Conservation (phyloP, 148 eudicot genomes). For the Amaranthus hypochondriacus region DNA sequence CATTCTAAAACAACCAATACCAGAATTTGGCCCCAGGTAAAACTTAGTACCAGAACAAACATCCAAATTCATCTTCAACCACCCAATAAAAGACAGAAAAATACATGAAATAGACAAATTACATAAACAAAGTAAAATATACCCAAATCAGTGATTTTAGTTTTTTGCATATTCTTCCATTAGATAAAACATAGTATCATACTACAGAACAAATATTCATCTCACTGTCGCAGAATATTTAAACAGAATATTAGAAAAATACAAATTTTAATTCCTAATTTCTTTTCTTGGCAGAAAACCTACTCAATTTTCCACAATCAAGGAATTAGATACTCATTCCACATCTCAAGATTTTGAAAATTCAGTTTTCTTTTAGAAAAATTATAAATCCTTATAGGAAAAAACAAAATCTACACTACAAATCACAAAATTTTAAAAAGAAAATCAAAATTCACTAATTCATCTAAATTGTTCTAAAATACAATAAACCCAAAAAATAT, state of each 20-base stretch:
- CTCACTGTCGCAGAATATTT: background rate
- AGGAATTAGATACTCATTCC: background rate
- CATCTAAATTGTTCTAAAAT: background rate
- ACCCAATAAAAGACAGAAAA: slow-evolving; percentile 16
- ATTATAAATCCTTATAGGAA: background rate
- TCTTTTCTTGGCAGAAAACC: background rate
- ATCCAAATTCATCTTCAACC: slow-evolving; percentile 16
- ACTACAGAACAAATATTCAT: slow-evolving; percentile 2
- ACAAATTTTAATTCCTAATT: background rate
- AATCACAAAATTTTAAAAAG: too few species aligned
- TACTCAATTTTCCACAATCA: background rate
- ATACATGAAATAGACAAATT: slow-evolving; percentile 19
- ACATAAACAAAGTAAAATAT: slow-evolving; percentile 10
- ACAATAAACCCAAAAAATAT: background rate
- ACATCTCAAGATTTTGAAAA: background rate
- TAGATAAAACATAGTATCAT: background rate
- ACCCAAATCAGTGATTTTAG: slow-evolving; percentile 11
- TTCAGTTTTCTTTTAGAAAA: background rate
- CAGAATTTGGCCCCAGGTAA: slow-evolving; percentile 9
- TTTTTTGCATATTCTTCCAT: too few species aligned
- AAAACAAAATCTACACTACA: background rate
- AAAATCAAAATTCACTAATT: background rate
- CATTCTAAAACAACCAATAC: background rate
- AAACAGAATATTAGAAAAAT: background rate
- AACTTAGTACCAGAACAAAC: slow-evolving; percentile 11